Percentiles rank a stretch among this genome's conserved stretches.
Conservation (phyloP, 148 eudicot species). For the Camellia sinensis region DNA sequence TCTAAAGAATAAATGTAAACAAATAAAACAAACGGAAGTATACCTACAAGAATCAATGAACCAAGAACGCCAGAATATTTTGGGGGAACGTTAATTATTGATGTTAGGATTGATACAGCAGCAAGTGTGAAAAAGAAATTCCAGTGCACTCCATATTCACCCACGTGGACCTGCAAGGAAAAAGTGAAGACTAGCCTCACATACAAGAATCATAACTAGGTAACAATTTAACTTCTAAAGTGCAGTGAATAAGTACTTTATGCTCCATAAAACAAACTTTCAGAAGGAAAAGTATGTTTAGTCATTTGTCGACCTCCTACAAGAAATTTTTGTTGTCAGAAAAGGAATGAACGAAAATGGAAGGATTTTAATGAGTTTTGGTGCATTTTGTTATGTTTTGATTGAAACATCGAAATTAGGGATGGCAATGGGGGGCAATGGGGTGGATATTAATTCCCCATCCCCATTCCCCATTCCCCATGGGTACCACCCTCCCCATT, state of each 20-base stretch:
- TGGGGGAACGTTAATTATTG: conserved; percentile 67
- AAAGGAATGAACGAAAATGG: background rate
- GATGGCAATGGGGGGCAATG: no score
- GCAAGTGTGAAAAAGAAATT: conserved; percentile 99
- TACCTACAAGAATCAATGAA: conserved; percentile 63
- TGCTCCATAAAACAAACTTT: background rate
- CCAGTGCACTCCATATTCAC: conserved; percentile 99
- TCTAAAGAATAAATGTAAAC: background rate
- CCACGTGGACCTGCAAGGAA: conserved; percentile 76
- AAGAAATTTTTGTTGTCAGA: background rate
- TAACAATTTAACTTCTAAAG: no score
- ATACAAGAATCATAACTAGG: background rate
- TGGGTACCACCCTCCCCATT: no score
- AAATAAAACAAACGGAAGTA: conserved; percentile 12
- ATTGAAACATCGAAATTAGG: no score
- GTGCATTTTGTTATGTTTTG: no score
- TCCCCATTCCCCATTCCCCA: no score
- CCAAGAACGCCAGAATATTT: conserved; percentile 81
- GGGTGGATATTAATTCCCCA: no score
- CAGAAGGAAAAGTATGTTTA: background rate
- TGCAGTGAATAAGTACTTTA: background rate
- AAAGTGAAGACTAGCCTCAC: conserved; percentile 7
- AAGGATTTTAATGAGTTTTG: no score
- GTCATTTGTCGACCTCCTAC: background rate
- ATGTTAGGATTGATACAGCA: conserved; percentile 75